A percentile compares a stretch with the other conserved stretches of the same genome.
These are phyloP conservation scores for Wickerhamomyces sp. DNA, from an alignment of 1,139 yeast genomes.

Conservation along the genomic window DNA sequence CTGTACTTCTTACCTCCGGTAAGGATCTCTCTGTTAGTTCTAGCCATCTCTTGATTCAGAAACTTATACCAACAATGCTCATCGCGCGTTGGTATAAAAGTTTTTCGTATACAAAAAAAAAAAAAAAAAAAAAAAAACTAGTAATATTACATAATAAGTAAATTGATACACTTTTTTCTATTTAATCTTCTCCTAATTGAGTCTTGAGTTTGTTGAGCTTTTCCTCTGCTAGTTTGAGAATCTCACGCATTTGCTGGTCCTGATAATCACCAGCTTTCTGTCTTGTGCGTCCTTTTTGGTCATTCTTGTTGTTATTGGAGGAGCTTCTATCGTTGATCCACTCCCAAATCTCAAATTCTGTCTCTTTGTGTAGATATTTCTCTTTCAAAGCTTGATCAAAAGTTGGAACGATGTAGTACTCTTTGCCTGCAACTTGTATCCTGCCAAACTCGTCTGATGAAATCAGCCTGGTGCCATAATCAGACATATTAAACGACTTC, in stretches of 20 bases:
- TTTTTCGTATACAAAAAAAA: background rate
- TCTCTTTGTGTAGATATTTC: conserved; percentile 33
- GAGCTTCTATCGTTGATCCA: conserved; percentile 70
- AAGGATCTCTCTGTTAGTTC: conserved; percentile 71
- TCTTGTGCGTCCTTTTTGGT: conserved; percentile 12
- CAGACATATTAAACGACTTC: too few species aligned
- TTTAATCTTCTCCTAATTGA: conserved; percentile 6
- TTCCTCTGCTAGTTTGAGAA: conserved; percentile 49
- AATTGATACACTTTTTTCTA: background rate
- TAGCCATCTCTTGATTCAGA: conserved; percentile 14
- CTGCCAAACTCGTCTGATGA: conserved; percentile 22
- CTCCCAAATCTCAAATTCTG: conserved; percentile 71
- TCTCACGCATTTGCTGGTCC: conserved; percentile 49
- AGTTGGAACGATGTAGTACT: conserved; percentile 44
- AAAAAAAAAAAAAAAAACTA: background rate
- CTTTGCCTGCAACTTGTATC: conserved; percentile 37
- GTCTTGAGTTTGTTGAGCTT: conserved; percentile 40
- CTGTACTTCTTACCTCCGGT: conserved; percentile 85
- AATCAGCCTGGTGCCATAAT: conserved; percentile 14
- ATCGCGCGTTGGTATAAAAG: background rate
- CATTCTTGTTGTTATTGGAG: conserved; percentile 7
- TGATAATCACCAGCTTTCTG: too few species aligned
- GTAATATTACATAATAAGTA: background rate
- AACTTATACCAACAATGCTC: too few species aligned
- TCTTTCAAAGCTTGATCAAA: conserved; percentile 38